Evolutionary conservation across 176 grass and related monocot species (phyloP).

Genomic region (bread wheat (Triticum aestivum)): IWGSC_CS_RefSeq_v2.1 NC_057795.1:513350909-513351408

Average conservation of each 20-base stretch:
- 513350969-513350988: constrained; percentile 36
- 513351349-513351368: constrained; percentile 47
- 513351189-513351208: constrained; percentile 35
- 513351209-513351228: constrained; percentile 54
- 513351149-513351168: constrained; percentile 65
- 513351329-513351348: constrained; percentile 22
- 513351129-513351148: constrained; percentile 65
- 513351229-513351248: constrained; percentile 92
- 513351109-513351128: constrained; percentile 39
- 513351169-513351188: constrained; percentile 42
- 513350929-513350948: constrained; percentile 88
- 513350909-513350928: constrained; percentile 83
- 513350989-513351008: constrained; percentile 38
- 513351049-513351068: constrained; percentile 58
- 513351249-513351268: constrained; percentile 77
- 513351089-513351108: constrained; percentile 35
- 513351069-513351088: constrained; percentile 38
- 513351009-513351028: constrained; percentile 21
- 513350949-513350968: constrained; percentile 82
- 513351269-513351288: constrained; percentile 79
- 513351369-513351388: constrained; percentile 20
- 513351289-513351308: constrained; percentile 92
- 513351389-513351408: constrained; percentile 45
- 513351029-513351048: constrained; percentile 50
- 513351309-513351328: constrained; percentile 45